phyloP scores from a whole-genome alignment of 2,329 filamentous ascomycete species.

The Pseudopyricularia cyperi region DNA sequence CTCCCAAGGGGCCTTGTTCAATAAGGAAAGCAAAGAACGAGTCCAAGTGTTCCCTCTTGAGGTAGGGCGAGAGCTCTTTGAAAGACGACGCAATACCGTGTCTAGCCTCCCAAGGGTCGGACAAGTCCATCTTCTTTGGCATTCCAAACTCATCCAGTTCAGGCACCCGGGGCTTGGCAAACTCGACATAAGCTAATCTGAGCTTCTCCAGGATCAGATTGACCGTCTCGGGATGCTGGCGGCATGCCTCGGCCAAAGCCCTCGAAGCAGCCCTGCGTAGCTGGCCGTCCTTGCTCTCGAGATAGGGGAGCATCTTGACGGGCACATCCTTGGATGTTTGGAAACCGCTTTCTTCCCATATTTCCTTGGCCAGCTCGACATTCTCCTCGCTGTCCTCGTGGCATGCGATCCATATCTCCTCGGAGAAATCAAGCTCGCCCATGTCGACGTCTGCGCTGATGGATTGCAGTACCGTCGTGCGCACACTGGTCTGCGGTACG shows the following conservation, averaged over 20 bases:
- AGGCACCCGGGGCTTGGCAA: constrained; percentile 70
- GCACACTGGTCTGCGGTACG: constrained; percentile 65
- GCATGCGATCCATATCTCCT: constrained; percentile 86
- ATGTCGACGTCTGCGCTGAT: constrained; percentile 88
- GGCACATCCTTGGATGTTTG: constrained; percentile 53
- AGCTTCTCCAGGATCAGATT: constrained; percentile 49
- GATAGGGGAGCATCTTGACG: constrained; percentile 58
- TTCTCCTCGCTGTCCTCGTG: constrained; percentile 90
- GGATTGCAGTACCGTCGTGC: constrained; percentile 74
- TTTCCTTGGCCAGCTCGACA: constrained; percentile 65
- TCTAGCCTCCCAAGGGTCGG: constrained; percentile 82
- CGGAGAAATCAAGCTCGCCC: constrained; percentile 71
- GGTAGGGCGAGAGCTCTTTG: constrained; percentile 61
- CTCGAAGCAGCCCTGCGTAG: constrained; percentile 74
- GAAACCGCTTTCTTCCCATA: constrained; percentile 91
- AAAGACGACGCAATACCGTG: constrained; percentile 84
- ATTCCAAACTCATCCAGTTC: constrained; percentile 90
- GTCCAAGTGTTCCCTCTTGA: constrained; percentile 58
- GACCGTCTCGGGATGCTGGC: constrained; percentile 23
- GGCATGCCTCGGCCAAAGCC: constrained; percentile 59
- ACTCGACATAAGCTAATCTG: constrained; percentile 58
- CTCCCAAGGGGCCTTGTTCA: constrained; percentile 73
- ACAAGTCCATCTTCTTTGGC: constrained; percentile 75
- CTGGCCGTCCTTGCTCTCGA: constrained; percentile 68
- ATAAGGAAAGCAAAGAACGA: constrained; percentile 78